These are phyloP conservation scores for Leonotis leonurus DNA, from an alignment of 257 asterid genomes.

Conservation along the genomic window DNA sequence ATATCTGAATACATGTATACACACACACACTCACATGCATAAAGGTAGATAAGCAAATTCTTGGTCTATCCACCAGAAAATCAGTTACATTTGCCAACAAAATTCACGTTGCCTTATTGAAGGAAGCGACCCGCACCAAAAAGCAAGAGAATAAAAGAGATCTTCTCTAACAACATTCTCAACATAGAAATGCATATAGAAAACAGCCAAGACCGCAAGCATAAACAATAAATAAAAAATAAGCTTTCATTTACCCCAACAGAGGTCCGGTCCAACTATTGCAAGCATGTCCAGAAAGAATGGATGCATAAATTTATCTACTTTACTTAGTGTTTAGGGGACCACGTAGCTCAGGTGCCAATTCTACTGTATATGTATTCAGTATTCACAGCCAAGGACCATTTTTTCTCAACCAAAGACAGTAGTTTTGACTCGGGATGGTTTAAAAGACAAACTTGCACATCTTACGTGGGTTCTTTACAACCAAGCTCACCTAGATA, in stretches of 20 bases:
- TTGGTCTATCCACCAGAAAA: no score
- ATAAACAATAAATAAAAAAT: background rate
- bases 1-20: background rate
- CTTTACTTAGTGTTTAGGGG: background rate
- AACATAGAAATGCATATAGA: no score
- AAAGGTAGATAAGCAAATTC: no score
- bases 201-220: no score
- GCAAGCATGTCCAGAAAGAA: background rate
- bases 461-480: background rate
- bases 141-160: no score
- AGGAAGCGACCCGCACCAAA: no score
- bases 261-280: background rate
- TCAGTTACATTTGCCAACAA: no score
- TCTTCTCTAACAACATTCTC: no score
- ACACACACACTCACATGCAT: no score
- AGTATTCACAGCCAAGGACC: background rate
- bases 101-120: no score
- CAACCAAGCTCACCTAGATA: background rate
- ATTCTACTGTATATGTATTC: background rate
- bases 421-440: background rate
- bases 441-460: background rate
- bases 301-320: background rate
- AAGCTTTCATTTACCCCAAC: constrained; percentile 3
- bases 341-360: background rate
- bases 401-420: background rate